Percentiles rank a stretch among this genome's conserved stretches.
Evolutionary conservation across 2,329 filamentous ascomycete species (phyloP).

Genomic region (Phyllosticta citrichinensis): DNA sequence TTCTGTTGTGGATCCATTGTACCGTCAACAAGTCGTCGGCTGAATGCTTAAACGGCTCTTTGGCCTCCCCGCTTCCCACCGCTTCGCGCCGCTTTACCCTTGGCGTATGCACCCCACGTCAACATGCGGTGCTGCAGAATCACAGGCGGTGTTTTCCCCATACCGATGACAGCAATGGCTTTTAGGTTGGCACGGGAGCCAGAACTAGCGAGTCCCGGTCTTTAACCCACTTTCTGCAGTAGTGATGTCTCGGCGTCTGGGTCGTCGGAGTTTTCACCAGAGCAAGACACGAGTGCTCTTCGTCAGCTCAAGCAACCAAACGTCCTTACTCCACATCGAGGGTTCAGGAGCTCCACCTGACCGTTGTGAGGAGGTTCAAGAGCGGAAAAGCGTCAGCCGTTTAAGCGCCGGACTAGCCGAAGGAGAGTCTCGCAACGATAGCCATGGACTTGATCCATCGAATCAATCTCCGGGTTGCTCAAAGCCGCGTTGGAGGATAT

Average conservation of each 20-base stretch:
- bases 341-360: background rate
- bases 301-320: background rate
- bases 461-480: slow-evolving; percentile 24
- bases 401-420: background rate
- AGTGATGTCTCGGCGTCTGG: background rate
- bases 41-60: background rate
- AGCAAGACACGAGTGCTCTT: background rate
- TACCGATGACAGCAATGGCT: background rate
- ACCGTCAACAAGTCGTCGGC: background rate
- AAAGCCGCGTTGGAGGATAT: slow-evolving; percentile 27
- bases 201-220: background rate
- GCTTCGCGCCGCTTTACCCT: background rate
- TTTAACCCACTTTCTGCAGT: background rate
- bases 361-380: background rate
- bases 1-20: background rate
- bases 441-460: slow-evolving; percentile 20
- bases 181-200: background rate
- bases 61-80: background rate
- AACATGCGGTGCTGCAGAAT: background rate
- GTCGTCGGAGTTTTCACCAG: background rate
- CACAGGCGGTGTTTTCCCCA: background rate
- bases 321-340: background rate
- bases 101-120: background rate
- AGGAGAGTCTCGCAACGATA: background rate
- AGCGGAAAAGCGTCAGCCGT: background rate